A percentile compares a stretch with the other conserved stretches of the same genome.
phyloP scores from a whole-genome alignment of 176 grass and related monocot genomes.

The Oryza coarctata region DNA sequence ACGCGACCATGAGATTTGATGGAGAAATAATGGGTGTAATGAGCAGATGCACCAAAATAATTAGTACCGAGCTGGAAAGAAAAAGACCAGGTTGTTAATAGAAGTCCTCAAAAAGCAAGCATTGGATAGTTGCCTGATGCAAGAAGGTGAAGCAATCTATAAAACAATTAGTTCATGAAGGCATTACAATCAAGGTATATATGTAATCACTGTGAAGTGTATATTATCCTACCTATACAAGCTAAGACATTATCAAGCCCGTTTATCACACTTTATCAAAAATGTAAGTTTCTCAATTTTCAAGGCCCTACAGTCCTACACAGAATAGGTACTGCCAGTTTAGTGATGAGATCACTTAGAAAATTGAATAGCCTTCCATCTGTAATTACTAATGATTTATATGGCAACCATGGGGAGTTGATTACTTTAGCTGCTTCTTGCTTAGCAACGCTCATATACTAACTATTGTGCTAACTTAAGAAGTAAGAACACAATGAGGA shows the following conservation, averaged over 20 bases:
- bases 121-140: not conserved
- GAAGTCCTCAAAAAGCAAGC: not conserved
- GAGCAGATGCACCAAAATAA: slow-evolving; percentile 80
- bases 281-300: slow-evolving; percentile 12
- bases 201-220: slow-evolving; percentile 13
- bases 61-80: slow-evolving; percentile 71
- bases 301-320: not conserved
- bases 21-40: slow-evolving; percentile 72
- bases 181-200: slow-evolving; percentile 8
- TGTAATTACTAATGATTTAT: slow-evolving; percentile 1
- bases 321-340: slow-evolving; percentile 1
- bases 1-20: slow-evolving; percentile 82
- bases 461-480: slow-evolving; percentile 6
- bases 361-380: not conserved
- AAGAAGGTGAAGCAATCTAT: slow-evolving; percentile 1
- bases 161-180: slow-evolving; percentile 18
- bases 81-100: slow-evolving; percentile 25
- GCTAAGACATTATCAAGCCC: slow-evolving; percentile 8
- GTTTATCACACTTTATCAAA: slow-evolving; percentile 8
- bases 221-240: not conserved
- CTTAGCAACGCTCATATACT: not conserved
- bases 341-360: not conserved
- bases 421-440: not conserved
- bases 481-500: not conserved
- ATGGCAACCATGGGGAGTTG: not conserved